A percentile compares a stretch with the other conserved stretches of the same genome.
phyloP scores from a whole-genome alignment of 2,329 filamentous ascomycete species.

The Aspergillus uvarum region DNA sequence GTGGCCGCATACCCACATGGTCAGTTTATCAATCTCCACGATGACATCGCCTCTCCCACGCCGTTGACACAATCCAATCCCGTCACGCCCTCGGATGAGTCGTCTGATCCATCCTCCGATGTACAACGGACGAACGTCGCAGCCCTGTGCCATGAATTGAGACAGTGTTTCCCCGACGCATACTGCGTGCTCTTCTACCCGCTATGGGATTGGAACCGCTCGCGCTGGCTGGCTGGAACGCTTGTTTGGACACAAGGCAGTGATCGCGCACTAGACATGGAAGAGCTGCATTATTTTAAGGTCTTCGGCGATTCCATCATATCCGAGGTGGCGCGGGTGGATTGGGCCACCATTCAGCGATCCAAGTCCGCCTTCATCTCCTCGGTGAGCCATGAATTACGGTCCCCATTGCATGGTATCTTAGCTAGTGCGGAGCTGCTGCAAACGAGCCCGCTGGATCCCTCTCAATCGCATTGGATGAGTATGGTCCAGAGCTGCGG shows the following conservation, averaged over 20 bases:
- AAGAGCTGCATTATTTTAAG: constrained; percentile 35
- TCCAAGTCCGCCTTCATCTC: constrained; percentile 54
- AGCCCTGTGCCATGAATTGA: constrained; percentile 9
- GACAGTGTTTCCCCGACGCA: constrained; percentile 20
- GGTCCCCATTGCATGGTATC: constrained; percentile 47
- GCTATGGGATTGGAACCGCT: constrained; percentile 32
- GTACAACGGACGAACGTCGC: background rate
- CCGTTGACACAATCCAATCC: background rate
- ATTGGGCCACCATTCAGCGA: constrained; percentile 38
- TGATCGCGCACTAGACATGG: constrained; percentile 16
- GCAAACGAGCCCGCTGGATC: constrained; percentile 41
- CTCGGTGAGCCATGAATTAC: constrained; percentile 52
- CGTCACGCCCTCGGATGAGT: background rate
- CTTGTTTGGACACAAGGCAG: constrained; percentile 26
- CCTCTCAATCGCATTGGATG: constrained; percentile 41
- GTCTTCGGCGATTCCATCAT: constrained; percentile 38
- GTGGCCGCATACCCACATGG: constrained; percentile 26
- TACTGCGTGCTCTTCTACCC: constrained; percentile 30
- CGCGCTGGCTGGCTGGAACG: constrained; percentile 33
- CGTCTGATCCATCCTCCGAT: background rate
- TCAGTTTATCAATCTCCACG: constrained; percentile 23
- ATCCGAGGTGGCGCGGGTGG: constrained; percentile 38
- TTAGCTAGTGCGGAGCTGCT: constrained; percentile 50
- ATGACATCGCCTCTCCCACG: background rate
- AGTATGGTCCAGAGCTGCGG: constrained; percentile 52